phyloP scores from a whole-genome alignment of 108 stramenopile genomes.

The Stephanodiscus triporus region DNA sequence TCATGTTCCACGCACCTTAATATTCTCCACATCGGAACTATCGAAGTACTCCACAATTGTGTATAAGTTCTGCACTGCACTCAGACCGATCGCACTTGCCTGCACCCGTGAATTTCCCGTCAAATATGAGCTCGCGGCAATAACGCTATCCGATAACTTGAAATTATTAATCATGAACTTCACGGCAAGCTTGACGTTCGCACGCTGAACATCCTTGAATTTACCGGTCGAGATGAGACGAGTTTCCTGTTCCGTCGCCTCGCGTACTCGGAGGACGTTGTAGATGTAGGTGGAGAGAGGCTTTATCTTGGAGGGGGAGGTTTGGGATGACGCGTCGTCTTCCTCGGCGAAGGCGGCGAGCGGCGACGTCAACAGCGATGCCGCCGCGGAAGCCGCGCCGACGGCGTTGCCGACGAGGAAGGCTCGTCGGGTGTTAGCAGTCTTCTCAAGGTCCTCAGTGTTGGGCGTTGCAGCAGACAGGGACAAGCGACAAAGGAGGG shows the following conservation, averaged over 20 bases:
- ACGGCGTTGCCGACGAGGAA: background rate
- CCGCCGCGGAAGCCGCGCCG: background rate
- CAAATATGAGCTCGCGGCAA: constrained; percentile 69
- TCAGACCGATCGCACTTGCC: constrained; percentile 65
- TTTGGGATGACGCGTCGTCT: background rate
- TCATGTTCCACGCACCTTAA: constrained; percentile 61
- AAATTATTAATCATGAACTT: constrained; percentile 89
- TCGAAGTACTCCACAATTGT: constrained; percentile 92
- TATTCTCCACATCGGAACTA: constrained; percentile 74
- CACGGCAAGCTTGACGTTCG: constrained; percentile 89
- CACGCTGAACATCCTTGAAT: constrained; percentile 89
- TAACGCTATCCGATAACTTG: constrained; percentile 69
- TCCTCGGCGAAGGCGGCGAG: constrained; percentile 27
- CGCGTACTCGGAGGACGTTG: constrained; percentile 75
- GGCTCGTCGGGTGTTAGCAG: constrained; percentile 8
- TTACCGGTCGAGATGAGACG: constrained; percentile 82
- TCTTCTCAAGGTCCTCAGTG: background rate
- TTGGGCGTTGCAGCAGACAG: constrained; percentile 7
- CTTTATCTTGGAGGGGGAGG: constrained; percentile 25
- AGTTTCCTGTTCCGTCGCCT: constrained; percentile 85
- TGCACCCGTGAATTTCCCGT: constrained; percentile 53
- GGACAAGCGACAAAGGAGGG: background rate
- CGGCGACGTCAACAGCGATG: constrained; percentile 4
- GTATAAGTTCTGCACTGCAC: constrained; percentile 75
- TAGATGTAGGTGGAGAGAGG: constrained; percentile 54